These are phyloP conservation scores for Termitomyces heimii DNA, from an alignment of 768 basidiomycete genomes.

Conservation along the genomic window DNA sequence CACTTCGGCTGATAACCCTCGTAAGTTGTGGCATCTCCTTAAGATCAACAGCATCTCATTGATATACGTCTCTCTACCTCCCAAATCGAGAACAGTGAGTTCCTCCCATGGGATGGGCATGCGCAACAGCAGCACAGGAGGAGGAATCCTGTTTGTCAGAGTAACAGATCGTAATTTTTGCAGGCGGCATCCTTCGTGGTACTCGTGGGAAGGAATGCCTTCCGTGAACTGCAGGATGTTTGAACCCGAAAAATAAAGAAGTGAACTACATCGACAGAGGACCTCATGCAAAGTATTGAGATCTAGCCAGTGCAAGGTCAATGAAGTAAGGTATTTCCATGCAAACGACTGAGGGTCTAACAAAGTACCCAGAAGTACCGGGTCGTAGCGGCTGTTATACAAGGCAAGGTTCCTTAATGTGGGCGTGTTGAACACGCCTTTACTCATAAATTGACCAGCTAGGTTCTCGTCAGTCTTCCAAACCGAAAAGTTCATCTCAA, in stretches of 20 bases:
- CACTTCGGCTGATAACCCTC: background rate
- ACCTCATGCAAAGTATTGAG: background rate
- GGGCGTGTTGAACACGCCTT: background rate
- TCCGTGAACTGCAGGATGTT: background rate
- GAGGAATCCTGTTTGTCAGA: background rate
- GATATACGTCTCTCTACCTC: background rate
- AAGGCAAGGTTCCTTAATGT: slow-evolving; percentile 2
- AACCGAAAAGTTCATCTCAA: slow-evolving; percentile 2
- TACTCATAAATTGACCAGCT: background rate
- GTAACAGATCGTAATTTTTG: background rate
- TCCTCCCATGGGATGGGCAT: slow-evolving; percentile 1
- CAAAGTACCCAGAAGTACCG: background rate
- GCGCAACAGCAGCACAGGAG: background rate
- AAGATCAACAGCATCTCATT: background rate
- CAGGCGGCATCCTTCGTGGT: background rate
- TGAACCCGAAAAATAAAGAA: background rate
- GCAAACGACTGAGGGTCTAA: background rate
- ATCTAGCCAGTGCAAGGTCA: background rate
- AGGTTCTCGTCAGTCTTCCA: background rate
- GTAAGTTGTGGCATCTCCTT: background rate
- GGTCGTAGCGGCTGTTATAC: background rate
- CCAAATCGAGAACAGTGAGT: background rate
- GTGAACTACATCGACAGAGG: background rate
- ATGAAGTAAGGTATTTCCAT: background rate
- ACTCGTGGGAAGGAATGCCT: background rate